A percentile compares a stretch with the other conserved stretches of the same genome.
Evolutionary conservation across 176 grass and related monocot species (phyloP).

Genomic region (Tillandsia leiboldiana): DNA sequence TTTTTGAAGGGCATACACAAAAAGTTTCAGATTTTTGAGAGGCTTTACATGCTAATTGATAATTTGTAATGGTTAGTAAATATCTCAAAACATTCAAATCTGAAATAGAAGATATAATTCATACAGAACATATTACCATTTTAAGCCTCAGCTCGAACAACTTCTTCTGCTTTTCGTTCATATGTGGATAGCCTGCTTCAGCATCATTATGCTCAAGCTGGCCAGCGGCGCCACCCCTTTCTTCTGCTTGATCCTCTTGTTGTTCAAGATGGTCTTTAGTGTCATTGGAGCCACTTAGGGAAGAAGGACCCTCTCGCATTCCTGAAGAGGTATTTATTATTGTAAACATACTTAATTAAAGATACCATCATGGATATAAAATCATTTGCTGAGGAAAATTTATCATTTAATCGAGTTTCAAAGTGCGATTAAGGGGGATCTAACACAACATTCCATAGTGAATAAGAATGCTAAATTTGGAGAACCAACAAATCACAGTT

Average conservation of each 20-base stretch:
- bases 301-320: constrained; percentile 14
- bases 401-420: too few relatives aligned
- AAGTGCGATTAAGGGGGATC: too few relatives aligned
- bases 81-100: neutral
- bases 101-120: neutral
- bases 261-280: constrained; percentile 10
- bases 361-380: neutral
- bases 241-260: constrained; percentile 5
- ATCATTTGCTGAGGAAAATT: neutral
- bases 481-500: too few relatives aligned
- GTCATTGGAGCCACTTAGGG: constrained; percentile 16
- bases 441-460: too few relatives aligned
- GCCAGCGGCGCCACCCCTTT: constrained; percentile 10
- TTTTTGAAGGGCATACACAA: too few relatives aligned
- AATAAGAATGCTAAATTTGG: too few relatives aligned
- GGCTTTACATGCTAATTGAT: too few relatives aligned
- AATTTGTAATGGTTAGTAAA: too few relatives aligned
- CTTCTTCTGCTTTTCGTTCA: constrained; percentile 78
- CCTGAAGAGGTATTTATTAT: neutral
- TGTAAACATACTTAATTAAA: neutral
- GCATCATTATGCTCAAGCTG: constrained; percentile 14
- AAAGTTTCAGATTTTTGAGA: too few relatives aligned
- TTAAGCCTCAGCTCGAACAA: constrained; percentile 72
- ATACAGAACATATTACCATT: constrained; percentile 41
- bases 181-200: constrained; percentile 47